phyloP scores from a whole-genome alignment of 1,284 basidiomycete species.

The Microbotryum intermedium region DNA sequence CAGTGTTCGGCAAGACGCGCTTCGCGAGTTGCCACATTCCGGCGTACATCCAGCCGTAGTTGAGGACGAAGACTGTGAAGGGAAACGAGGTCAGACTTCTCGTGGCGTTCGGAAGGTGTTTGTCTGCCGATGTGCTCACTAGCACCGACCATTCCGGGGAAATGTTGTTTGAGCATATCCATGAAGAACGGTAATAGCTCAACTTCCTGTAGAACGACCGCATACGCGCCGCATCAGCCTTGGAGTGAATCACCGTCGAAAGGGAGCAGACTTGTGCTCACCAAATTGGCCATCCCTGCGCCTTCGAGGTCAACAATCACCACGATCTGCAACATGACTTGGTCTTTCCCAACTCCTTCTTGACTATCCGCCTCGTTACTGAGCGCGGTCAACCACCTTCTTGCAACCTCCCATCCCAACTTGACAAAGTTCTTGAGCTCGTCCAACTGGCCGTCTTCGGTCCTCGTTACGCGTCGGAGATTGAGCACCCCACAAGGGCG shows the following conservation, averaged over 20 bases:
- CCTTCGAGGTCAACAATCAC: constrained; percentile 58
- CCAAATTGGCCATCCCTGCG: constrained; percentile 52
- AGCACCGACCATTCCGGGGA: constrained; percentile 66
- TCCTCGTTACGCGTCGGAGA: constrained; percentile 26
- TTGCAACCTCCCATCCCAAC: constrained; percentile 28
- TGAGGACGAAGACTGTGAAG: constrained; percentile 59
- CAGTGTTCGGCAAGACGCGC: constrained; percentile 60
- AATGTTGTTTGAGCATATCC: constrained; percentile 49
- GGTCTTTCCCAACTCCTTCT: constrained; percentile 11
- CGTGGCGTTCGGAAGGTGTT: not conserved
- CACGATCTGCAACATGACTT: constrained; percentile 55
- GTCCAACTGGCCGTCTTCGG: constrained; percentile 28
- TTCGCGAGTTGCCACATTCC: constrained; percentile 67
- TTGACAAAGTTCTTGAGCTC: constrained; percentile 31
- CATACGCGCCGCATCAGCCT: too few relatives aligned
- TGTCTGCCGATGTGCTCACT: constrained; percentile 47
- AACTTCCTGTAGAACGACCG: constrained; percentile 25
- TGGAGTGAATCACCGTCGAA: too few relatives aligned
- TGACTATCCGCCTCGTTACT: constrained; percentile 24
- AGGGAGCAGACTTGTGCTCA: constrained; percentile 35
- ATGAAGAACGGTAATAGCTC: constrained; percentile 36
- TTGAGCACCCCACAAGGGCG: constrained; percentile 33
- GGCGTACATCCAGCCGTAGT: constrained; percentile 72
- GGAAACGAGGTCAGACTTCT: not conserved
- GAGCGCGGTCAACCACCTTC: constrained; percentile 29